Base-by-base conservation (phyloP, 768 basidiomycete genomes). In the Bullera alba region DNA sequence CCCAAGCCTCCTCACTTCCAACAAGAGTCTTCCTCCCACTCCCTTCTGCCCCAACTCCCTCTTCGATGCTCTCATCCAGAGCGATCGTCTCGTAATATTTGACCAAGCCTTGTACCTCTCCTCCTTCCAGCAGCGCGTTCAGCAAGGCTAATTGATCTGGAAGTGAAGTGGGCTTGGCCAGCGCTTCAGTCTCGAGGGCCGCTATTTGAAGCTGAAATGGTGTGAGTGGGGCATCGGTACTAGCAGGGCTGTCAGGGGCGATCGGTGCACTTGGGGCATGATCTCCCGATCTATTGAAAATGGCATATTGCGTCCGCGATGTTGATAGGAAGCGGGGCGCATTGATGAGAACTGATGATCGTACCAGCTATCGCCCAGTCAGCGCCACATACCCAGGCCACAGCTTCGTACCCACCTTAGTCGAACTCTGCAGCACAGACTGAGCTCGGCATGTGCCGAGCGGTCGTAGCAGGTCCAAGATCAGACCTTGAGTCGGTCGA, bases 11-110 rank as follows among this genome's bases (percentile, higher is more conserved):
- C 21, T 57, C 53, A 49, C 50, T 51, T 25, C 22, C 35, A 39
- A 65, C 32, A 26, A 65, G 36, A n/a, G 39, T 48, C 23, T 44
- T 34, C 34, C 54, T 61, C 16, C 50, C 50, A 25, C 32, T 46
- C 4, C 19, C 45, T 15, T 36, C 48, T 15, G 50, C 50, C 1
- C 30, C 37, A 19, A 19, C 25, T 16, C 46, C 54, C 50, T 46
- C 50, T 17, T 48, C 29, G 8, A n/a, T 48, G 22, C 5, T 17
- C 10, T 6, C 21, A n/a, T 51, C 37, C 23, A 69, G 48, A 36
- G 63, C 63, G 39, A 70, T 48, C 21, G 61, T 62, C 46, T 67
- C 60, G 42, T 70, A 65, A 44, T 65, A 69, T 27, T 38, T 56
- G 5, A 42, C 43, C 35, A 65, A 26, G 1, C 61, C 61, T 4